Conservation (phyloP, 495 filamentous ascomycete species). For the Trichoderma erinaceum region DNA sequence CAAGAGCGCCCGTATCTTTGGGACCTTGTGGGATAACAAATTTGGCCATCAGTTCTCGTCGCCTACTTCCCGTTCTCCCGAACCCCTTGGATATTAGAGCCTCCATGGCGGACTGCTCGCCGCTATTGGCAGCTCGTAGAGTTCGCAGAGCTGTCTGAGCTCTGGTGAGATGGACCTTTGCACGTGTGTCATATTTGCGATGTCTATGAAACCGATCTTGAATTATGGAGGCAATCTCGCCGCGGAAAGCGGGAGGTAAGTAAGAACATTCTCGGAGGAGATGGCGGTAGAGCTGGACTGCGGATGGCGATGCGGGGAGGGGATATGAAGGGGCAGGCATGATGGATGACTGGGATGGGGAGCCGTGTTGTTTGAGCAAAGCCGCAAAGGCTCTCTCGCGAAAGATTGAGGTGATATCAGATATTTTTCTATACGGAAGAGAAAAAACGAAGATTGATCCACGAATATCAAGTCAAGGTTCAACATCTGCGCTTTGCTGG, state of each 20-base stretch:
- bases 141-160: slow-evolving; percentile 13
- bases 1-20: slow-evolving; percentile 26
- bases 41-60: slow-evolving; percentile 52
- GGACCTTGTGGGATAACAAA: slow-evolving; percentile 30
- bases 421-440: neutral
- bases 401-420: neutral
- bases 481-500: neutral
- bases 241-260: slow-evolving; percentile 62
- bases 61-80: slow-evolving; percentile 65
- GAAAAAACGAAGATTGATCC: neutral
- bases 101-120: slow-evolving; percentile 54
- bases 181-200: slow-evolving; percentile 13
- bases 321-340: slow-evolving; percentile 27
- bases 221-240: slow-evolving; percentile 53
- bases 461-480: neutral
- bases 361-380: too few species aligned
- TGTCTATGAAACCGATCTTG: slow-evolving; percentile 48
- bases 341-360: slow-evolving; percentile 4
- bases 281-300: slow-evolving; percentile 64
- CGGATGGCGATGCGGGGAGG: slow-evolving; percentile 29
- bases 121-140: slow-evolving; percentile 42
- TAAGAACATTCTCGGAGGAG: slow-evolving; percentile 81
- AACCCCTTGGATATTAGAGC: slow-evolving; percentile 63
- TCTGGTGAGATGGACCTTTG: slow-evolving; percentile 21
- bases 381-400: neutral